Evolutionary conservation across 78 protist species (phyloP).

Genomic region (Dictyostelium capitatum): DNA sequence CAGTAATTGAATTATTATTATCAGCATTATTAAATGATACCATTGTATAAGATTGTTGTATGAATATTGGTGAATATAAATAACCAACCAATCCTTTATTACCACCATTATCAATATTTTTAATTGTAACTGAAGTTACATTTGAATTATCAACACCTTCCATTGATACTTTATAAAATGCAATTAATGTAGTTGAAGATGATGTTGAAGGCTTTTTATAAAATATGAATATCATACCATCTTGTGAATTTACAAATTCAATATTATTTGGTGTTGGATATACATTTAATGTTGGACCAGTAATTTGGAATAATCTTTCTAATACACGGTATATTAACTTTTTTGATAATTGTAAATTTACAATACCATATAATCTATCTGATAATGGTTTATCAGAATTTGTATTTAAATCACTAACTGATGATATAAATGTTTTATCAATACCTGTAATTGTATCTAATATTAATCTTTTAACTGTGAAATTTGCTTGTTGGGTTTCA

Average conservation of each 20-base stretch:
- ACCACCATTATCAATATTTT: background rate
- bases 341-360: background rate
- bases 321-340: background rate
- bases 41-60: background rate
- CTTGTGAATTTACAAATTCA: background rate
- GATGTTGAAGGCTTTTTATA: background rate
- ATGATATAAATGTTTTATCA: background rate
- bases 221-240: background rate
- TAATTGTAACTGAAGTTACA: background rate
- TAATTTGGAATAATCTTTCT: background rate
- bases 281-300: background rate
- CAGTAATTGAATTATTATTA: background rate
- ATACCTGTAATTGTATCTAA: background rate
- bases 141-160: background rate
- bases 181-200: background rate
- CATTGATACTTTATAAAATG: background rate
- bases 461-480: background rate
- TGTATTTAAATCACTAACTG: background rate
- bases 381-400: background rate
- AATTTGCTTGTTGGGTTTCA: background rate
- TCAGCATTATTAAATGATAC: background rate
- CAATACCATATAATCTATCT: background rate
- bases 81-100: background rate
- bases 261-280: background rate
- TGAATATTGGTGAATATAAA: background rate